Conservation (phyloP, 2,329 filamentous ascomycete genomes). For the Fusarium sp. region DNA sequence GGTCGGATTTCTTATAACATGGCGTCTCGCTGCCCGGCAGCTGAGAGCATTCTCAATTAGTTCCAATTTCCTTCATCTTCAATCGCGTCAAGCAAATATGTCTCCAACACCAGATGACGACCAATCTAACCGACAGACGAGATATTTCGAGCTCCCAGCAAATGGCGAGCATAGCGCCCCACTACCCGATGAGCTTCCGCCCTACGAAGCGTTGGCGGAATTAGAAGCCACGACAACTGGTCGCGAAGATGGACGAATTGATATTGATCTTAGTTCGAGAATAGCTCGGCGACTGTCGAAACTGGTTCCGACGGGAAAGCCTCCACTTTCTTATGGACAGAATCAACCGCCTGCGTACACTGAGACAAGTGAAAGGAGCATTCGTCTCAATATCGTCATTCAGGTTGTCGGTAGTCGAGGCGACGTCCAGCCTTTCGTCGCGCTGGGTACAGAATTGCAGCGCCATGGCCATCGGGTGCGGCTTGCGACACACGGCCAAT, state of each 20-base stretch:
- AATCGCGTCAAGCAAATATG: not conserved
- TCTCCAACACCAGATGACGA: not conserved
- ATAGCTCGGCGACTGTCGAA: conserved; percentile 5
- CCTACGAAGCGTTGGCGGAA: not conserved
- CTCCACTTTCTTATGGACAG: not conserved
- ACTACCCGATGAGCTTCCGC: not conserved
- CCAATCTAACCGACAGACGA: not conserved
- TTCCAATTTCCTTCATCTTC: rapidly evolving
- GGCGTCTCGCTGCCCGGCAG: not conserved
- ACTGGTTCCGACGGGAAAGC: not conserved
- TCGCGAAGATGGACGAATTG: conserved; percentile 10
- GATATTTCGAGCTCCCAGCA: not conserved
- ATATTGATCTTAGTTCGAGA: conserved; percentile 8
- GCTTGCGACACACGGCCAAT: conserved; percentile 21
- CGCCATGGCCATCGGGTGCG: conserved; percentile 26
- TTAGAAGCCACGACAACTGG: not conserved
- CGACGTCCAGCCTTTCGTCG: conserved; percentile 26
- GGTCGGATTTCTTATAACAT: not conserved
- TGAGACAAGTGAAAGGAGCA: not conserved
- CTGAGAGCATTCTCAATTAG: rapidly evolving
- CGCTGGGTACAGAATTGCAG: conserved; percentile 6
- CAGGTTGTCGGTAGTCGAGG: conserved; percentile 27
- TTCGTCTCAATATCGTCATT: conserved; percentile 22
- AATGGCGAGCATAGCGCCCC: not conserved
- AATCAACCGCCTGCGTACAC: not conserved